phyloP scores from a whole-genome alignment of 2,329 filamentous ascomycete genomes.

The Xylariaceae sp. region DNA sequence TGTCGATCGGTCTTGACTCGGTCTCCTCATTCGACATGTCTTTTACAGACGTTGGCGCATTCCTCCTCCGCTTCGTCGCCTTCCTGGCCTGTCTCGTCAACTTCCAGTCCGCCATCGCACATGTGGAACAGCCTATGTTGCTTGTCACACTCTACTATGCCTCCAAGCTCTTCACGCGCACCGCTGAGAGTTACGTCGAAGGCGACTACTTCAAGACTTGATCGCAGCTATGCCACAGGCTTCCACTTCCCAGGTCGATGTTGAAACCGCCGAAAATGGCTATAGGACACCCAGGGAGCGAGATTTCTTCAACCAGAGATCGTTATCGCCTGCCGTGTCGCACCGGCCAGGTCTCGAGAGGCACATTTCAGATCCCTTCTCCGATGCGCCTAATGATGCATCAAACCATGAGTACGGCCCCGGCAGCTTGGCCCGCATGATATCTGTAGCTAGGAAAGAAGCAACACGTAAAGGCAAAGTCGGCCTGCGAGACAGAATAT shows the following conservation, averaged over 20 bases:
- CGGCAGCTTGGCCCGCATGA: conserved; percentile 34
- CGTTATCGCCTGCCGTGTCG: conserved; percentile 11
- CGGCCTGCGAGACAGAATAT: conserved; percentile 49
- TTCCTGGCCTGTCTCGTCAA: conserved; percentile 54
- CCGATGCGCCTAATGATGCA: conserved; percentile 10
- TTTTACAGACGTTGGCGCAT: conserved; percentile 50
- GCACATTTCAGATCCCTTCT: conserved; percentile 4
- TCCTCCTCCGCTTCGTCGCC: conserved; percentile 50
- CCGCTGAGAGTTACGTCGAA: conserved; percentile 44
- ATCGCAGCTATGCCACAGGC: conserved; percentile 21
- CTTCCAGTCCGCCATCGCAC: conserved; percentile 49
- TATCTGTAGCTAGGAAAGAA: conserved; percentile 31
- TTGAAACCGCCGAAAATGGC: conserved; percentile 24
- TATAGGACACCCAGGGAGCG: conserved; percentile 28
- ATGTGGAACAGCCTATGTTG: conserved; percentile 44
- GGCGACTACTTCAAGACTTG: background rate
- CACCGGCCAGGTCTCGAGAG: background rate
- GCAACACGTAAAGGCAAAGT: conserved; percentile 31
- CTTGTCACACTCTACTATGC: conserved; percentile 48
- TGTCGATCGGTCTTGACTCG: too few species aligned
- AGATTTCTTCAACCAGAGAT: conserved; percentile 19
- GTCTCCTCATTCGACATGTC: conserved; percentile 38
- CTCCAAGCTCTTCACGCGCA: conserved; percentile 45
- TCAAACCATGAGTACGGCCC: conserved; percentile 14
- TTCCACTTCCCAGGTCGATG: conserved; percentile 17